A percentile compares a stretch with the other conserved stretches of the same genome.
phyloP scores from a whole-genome alignment of 1,284 basidiomycete genomes.

The Ceratobasidium sp. region DNA sequence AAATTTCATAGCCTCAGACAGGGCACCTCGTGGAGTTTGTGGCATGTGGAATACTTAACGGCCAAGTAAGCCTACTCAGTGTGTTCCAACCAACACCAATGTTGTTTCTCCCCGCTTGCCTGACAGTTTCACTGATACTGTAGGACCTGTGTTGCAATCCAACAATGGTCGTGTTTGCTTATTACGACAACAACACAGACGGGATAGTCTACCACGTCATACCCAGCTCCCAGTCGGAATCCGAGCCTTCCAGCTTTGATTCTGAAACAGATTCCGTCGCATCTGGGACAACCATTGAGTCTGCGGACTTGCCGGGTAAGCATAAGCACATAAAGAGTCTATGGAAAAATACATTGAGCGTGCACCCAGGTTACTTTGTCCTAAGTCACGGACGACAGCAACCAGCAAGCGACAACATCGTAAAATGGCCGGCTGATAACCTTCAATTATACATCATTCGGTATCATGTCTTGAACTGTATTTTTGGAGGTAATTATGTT shows the following conservation, averaged over 20 bases:
- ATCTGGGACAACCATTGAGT: conserved; percentile 3
- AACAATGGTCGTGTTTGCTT: no score
- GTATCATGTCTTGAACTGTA: background rate
- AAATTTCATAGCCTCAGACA: no score
- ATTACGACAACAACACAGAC: no score
- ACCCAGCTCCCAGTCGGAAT: background rate
- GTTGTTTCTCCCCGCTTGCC: no score
- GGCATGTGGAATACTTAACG: no score
- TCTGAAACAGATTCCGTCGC: background rate
- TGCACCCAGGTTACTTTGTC: conserved; percentile 2
- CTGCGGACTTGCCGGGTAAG: conserved; percentile 10
- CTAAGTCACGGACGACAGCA: background rate
- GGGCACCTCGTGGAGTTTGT: no score
- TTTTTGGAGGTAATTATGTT: conserved; percentile 5
- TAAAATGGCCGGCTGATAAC: background rate
- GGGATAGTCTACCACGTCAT: background rate
- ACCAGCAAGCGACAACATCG: background rate
- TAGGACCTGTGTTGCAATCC: no score
- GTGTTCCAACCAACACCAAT: no score
- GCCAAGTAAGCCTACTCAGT: no score
- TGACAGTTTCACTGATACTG: no score
- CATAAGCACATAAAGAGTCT: no score
- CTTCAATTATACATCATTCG: background rate
- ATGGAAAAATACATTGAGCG: background rate
- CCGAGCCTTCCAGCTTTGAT: background rate